A percentile compares a stretch with the other conserved stretches of the same genome.
Evolutionary conservation across 768 basidiomycete genomes (phyloP).

Genomic region (Auricularia cornea): DNA sequence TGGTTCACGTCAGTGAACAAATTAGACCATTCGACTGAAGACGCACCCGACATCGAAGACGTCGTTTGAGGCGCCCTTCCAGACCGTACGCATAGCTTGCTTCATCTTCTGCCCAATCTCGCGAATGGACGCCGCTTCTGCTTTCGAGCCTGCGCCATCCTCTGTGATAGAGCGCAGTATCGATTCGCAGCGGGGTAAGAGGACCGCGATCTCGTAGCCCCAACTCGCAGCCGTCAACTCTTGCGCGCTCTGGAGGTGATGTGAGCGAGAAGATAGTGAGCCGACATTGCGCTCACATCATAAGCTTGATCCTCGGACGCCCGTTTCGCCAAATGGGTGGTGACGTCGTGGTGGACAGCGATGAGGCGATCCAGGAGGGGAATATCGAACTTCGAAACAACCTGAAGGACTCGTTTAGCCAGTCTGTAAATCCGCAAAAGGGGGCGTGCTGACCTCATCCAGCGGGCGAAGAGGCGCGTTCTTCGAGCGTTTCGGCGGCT

Average conservation of each 20-base stretch:
- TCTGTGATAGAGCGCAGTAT: slow-evolving; percentile 36
- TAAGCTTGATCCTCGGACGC: slow-evolving; percentile 75
- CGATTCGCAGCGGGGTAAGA: slow-evolving; percentile 49
- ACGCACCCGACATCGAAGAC: slow-evolving; percentile 78
- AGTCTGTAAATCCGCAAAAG: not conserved
- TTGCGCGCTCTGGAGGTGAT: slow-evolving; percentile 60
- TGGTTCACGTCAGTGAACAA: not conserved
- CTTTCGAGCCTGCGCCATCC: slow-evolving; percentile 25
- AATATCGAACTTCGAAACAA: slow-evolving; percentile 41
- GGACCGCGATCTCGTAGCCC: slow-evolving; percentile 73
- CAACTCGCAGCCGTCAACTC: slow-evolving; percentile 74
- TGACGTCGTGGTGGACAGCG: slow-evolving; percentile 55
- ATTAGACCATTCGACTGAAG: not conserved
- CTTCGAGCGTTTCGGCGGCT: slow-evolving; percentile 20
- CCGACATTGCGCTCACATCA: too few species aligned
- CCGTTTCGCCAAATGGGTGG: slow-evolving; percentile 57
- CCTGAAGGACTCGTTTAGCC: slow-evolving; percentile 27
- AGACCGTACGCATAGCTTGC: slow-evolving; percentile 57
- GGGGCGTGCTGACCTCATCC: slow-evolving; percentile 51
- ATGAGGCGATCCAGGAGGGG: slow-evolving; percentile 51
- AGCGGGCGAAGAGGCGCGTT: slow-evolving; percentile 43
- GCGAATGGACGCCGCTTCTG: slow-evolving; percentile 28
- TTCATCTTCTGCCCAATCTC: slow-evolving; percentile 52
- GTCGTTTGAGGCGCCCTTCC: slow-evolving; percentile 60
- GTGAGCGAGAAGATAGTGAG: too few species aligned